Conservation (phyloP, 2,329 filamentous ascomycete species). For the Setomelanomma holmii region DNA sequence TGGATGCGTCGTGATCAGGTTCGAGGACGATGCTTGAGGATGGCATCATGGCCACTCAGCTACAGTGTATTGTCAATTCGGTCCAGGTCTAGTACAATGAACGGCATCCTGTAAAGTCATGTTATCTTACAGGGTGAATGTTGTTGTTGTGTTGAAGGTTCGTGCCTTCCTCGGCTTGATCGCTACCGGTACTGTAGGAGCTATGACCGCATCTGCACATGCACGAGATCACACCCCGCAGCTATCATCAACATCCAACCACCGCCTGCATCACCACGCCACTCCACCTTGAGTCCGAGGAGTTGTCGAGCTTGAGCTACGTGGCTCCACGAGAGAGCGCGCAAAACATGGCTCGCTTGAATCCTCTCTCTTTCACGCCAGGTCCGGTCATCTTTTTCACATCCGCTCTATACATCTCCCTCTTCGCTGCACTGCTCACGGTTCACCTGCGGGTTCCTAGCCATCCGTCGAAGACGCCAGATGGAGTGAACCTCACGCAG, state of each 20-base stretch:
- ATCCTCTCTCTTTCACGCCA: conserved; percentile 76
- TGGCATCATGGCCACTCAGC: too few species aligned
- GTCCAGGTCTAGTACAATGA: too few species aligned
- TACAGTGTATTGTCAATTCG: too few species aligned
- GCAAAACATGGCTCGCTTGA: conserved; percentile 43
- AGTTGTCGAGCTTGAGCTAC: conserved; percentile 13
- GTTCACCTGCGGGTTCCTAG: conserved; percentile 79
- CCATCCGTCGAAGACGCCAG: conserved; percentile 62
- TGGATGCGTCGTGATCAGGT: background rate
- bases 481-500: conserved; percentile 80
- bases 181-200: conserved; percentile 12
- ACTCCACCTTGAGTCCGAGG: background rate
- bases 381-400: conserved; percentile 83
- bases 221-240: conserved; percentile 10
- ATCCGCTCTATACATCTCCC: conserved; percentile 75
- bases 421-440: conserved; percentile 75
- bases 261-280: background rate
- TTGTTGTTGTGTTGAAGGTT: background rate
- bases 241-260: conserved; percentile 17
- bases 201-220: conserved; percentile 22
- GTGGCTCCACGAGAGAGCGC: conserved; percentile 15
- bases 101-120: too few species aligned
- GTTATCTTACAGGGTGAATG: too few species aligned
- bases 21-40: too few species aligned
- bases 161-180: background rate